These are phyloP conservation scores for Zea luxurians DNA, from an alignment of 176 grass and related monocot species.

Conservation along the genomic window DNA sequence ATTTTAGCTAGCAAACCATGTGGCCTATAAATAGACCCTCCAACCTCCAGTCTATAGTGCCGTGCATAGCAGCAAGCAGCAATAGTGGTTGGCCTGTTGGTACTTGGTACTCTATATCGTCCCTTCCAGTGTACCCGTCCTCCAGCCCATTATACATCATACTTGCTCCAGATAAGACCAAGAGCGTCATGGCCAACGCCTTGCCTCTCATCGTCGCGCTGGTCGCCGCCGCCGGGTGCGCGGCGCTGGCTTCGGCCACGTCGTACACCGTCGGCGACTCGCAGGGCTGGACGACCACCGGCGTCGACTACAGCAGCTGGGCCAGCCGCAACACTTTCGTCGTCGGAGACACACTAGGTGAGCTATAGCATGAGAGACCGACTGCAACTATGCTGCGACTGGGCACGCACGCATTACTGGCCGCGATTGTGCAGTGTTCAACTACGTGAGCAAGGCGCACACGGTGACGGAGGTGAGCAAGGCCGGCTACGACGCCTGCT, in stretches of 20 bases:
- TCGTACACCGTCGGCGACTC: conserved; percentile 61
- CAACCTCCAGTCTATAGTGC: conserved; percentile 12
- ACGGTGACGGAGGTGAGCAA: conserved; percentile 68
- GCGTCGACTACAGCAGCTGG: conserved; percentile 60
- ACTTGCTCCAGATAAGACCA: neutral
- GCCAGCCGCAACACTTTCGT: conserved; percentile 44
- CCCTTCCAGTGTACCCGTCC: neutral
- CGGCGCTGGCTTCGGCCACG: conserved; percentile 33
- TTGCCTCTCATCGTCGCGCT: neutral
- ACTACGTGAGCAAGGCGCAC: conserved; percentile 47
- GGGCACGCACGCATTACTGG: neutral
- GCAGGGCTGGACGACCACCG: conserved; percentile 47
- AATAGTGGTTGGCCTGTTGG: neutral
- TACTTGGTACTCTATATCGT: neutral
- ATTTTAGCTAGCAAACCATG: neutral
- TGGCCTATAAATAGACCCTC: conserved; percentile 41
- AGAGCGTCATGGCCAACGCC: conserved; percentile 32
- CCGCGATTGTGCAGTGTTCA: conserved; percentile 55
- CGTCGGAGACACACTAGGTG: conserved; percentile 58
- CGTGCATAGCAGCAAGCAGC: conserved; percentile 3
- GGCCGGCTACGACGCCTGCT: conserved; percentile 62
- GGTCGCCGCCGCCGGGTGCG: conserved; percentile 32
- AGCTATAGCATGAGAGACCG: neutral
- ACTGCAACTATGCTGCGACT: too few species aligned
- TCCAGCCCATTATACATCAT: neutral